phyloP scores from a whole-genome alignment of 768 basidiomycete genomes.

The Psilocybe cyanescens region DNA sequence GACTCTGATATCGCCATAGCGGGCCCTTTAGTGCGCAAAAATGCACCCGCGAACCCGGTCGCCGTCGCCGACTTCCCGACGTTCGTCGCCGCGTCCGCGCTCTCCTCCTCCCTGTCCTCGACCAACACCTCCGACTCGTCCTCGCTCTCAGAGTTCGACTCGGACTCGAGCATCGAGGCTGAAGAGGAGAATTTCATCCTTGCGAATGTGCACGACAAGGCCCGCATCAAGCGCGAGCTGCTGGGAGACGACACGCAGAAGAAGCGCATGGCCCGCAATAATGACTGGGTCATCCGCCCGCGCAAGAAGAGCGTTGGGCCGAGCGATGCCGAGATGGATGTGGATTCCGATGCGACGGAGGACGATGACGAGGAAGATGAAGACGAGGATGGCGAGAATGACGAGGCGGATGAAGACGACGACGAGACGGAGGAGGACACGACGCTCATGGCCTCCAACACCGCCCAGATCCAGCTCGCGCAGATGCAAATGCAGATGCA shows the following conservation, averaged over 20 bases:
- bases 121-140: conserved; percentile 60
- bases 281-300: conserved; percentile 72
- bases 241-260: conserved; percentile 38
- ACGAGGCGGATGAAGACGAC: conserved; percentile 28
- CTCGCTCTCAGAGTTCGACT: conserved; percentile 51
- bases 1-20: conserved; percentile 35
- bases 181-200: conserved; percentile 68
- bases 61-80: conserved; percentile 54
- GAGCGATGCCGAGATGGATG: conserved; percentile 68
- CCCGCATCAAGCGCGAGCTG: conserved; percentile 64
- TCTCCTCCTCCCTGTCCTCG: conserved; percentile 37
- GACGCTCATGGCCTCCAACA: conserved; percentile 1
- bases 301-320: conserved; percentile 71
- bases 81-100: conserved; percentile 66
- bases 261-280: conserved; percentile 21
- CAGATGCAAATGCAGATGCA: conserved; percentile 27
- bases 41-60: neutral
- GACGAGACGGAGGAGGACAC: conserved; percentile 32
- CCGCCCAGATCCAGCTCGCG: conserved; percentile 3
- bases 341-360: conserved; percentile 62
- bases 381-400: conserved; percentile 43
- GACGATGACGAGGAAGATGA: conserved; percentile 57
- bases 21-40: conserved; percentile 33
- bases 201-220: conserved; percentile 47
- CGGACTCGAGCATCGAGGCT: conserved; percentile 59